Evolutionary conservation across 768 basidiomycete genomes (phyloP).

Genomic region (Trametes cingulata): DNA sequence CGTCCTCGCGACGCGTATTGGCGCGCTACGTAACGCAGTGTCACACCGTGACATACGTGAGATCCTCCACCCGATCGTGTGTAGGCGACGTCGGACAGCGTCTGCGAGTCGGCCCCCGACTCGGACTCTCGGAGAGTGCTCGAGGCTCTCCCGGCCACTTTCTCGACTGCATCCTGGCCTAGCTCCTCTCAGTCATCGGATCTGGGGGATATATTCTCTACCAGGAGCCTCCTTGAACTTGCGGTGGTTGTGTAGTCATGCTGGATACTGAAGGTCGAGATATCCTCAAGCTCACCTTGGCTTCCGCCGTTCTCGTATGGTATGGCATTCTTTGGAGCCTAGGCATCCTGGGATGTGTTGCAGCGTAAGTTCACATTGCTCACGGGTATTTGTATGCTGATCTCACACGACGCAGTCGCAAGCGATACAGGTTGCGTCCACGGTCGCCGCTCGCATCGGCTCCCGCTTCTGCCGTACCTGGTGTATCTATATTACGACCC

Average conservation of each 20-base stretch:
- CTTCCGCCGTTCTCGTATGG: constrained; percentile 35
- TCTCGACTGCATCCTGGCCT: background rate
- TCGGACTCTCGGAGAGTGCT: background rate
- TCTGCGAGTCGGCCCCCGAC: background rate
- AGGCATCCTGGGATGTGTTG: constrained; percentile 29
- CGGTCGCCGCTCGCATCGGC: constrained; percentile 60
- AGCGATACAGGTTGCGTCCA: constrained; percentile 69
- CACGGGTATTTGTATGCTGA: background rate
- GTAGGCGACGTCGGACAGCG: background rate
- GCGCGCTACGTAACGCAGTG: no score
- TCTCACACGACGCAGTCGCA: constrained; percentile 52
- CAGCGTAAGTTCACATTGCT: constrained; percentile 31
- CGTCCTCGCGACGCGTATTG: no score
- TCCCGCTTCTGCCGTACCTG: constrained; percentile 56
- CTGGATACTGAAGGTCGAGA: background rate
- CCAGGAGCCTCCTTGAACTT: background rate
- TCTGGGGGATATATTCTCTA: background rate
- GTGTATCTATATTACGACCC: constrained; percentile 92
- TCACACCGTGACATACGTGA: no score
- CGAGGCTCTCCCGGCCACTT: background rate
- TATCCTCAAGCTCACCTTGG: constrained; percentile 22
- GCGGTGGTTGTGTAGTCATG: background rate
- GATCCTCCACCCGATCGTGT: no score
- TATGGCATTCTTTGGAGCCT: constrained; percentile 44
- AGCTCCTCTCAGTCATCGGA: background rate